phyloP scores from a whole-genome alignment of 2,329 filamentous ascomycete species.

The Cercospora sp. region DNA sequence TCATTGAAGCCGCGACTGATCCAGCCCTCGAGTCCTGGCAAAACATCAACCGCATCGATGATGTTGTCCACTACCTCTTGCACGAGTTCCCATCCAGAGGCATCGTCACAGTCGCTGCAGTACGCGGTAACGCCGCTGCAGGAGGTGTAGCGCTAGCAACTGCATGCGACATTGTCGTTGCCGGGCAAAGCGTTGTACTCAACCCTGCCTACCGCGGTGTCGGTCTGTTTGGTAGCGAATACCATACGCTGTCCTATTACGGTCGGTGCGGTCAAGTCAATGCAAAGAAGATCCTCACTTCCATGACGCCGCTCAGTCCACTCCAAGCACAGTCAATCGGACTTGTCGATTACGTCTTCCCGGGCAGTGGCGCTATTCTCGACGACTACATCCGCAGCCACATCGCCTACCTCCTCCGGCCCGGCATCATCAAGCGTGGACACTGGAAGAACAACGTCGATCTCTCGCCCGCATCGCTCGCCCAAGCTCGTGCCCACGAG shows the following conservation, averaged over 20 bases:
- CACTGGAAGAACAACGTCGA: conserved; percentile 44
- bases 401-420: conserved; percentile 39
- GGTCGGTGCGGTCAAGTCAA: conserved; percentile 42
- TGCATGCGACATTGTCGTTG: conserved; percentile 43
- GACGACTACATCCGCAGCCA: conserved; percentile 43
- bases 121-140: conserved; percentile 48
- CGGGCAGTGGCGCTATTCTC: conserved; percentile 38
- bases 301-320: conserved; percentile 45
- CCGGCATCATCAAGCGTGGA: conserved; percentile 27
- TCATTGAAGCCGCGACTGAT: conserved; percentile 45
- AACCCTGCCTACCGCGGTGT: conserved; percentile 47
- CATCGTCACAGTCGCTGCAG: conserved; percentile 44
- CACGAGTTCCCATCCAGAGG: conserved; percentile 42
- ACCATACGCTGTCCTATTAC: conserved; percentile 45
- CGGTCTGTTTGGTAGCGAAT: conserved; percentile 45
- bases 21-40: conserved; percentile 46
- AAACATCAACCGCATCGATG: conserved; percentile 50
- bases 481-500: conserved; percentile 41
- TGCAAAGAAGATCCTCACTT: conserved; percentile 38
- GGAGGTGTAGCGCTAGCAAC: conserved; percentile 48
- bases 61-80: conserved; percentile 44
- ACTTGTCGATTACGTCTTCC: conserved; percentile 45
- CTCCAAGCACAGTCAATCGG: conserved; percentile 43
- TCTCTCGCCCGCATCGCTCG: conserved; percentile 38
- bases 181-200: conserved; percentile 43